Conservation (phyloP, 2,329 filamentous ascomycete genomes). For the Emmonsiellopsis sp. region DNA sequence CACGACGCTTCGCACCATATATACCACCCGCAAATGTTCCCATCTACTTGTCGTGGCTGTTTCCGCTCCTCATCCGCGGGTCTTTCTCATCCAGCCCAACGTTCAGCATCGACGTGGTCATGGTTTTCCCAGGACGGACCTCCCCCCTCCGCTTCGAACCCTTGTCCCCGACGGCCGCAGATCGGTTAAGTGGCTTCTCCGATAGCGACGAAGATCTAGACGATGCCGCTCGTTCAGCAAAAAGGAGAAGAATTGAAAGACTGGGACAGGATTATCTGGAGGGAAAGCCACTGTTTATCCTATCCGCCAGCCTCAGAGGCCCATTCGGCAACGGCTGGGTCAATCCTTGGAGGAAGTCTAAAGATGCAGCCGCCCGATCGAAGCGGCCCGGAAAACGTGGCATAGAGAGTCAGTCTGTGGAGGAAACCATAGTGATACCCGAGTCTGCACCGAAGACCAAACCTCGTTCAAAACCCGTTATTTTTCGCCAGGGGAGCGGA, state of each 20-base stretch:
- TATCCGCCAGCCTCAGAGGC: constrained; percentile 35
- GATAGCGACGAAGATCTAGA: constrained; percentile 33
- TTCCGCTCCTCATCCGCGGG: constrained; percentile 5
- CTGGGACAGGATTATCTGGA: constrained; percentile 32
- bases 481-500: background rate
- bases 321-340: constrained; percentile 36
- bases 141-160: constrained; percentile 27
- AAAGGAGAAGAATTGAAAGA: constrained; percentile 33
- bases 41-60: constrained; percentile 1
- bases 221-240: constrained; percentile 22
- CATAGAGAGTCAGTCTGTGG: background rate
- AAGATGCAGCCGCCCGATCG: background rate
- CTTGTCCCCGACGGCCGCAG: constrained; percentile 16
- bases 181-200: constrained; percentile 14
- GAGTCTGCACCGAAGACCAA: background rate
- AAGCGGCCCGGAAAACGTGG: background rate
- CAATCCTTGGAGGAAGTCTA: constrained; percentile 34
- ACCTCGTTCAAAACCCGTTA: background rate
- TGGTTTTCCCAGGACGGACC: constrained; percentile 15
- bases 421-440: background rate
- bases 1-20: background rate
- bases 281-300: constrained; percentile 35
- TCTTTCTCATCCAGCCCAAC: background rate
- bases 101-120: background rate
- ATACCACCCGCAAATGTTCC: constrained; percentile 6